A percentile compares a stretch with the other conserved stretches of the same genome.
Evolutionary conservation across 148 eudicot species (phyloP).

Genomic region (Suaeda aralocaspica): DNA sequence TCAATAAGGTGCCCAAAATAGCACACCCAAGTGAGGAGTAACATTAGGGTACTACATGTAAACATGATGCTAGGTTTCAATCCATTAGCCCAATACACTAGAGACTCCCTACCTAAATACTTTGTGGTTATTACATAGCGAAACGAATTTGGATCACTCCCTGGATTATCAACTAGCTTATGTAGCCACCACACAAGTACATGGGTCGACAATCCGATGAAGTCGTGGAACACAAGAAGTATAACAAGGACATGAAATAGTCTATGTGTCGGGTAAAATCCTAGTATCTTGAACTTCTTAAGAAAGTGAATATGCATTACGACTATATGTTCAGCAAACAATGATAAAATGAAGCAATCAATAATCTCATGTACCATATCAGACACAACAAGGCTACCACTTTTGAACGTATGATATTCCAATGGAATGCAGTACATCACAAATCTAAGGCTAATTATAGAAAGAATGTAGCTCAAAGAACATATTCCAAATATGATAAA

Average conservation of each 20-base stretch:
- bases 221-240: background rate
- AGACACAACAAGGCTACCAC: background rate
- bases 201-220: background rate
- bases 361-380: background rate
- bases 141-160: background rate
- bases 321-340: background rate
- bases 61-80: conserved; percentile 8
- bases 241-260: background rate
- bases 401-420: background rate
- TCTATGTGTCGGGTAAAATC: background rate
- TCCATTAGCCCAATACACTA: conserved; percentile 9
- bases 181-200: background rate
- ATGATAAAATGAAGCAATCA: background rate
- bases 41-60: background rate
- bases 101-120: background rate
- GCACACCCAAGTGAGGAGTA: conserved; percentile 17
- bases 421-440: background rate
- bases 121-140: background rate
- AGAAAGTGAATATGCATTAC: background rate
- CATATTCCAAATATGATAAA: background rate
- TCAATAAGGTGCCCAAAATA: conserved; percentile 7
- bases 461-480: background rate
- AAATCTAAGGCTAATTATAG: background rate
- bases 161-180: background rate
- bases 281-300: background rate